A percentile compares a stretch with the other conserved stretches of the same genome.
Evolutionary conservation across 176 grass and related monocot genomes (phyloP).

Genomic region (Bolboschoenus planiculmis): DNA sequence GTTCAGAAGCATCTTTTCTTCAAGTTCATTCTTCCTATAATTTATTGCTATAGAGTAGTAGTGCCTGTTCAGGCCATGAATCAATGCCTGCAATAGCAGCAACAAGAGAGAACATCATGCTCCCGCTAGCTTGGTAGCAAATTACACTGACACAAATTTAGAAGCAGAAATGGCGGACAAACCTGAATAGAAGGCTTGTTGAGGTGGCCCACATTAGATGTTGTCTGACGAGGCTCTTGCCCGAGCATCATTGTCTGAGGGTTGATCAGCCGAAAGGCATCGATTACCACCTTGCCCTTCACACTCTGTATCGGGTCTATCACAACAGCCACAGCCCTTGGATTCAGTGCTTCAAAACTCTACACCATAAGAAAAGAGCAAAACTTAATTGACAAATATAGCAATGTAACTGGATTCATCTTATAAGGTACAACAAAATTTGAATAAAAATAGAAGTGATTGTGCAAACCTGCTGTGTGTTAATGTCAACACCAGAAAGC

Average conservation of each 20-base stretch:
- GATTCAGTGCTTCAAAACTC: slow-evolving; percentile 98
- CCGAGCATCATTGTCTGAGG: slow-evolving; percentile 99
- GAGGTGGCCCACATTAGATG: slow-evolving; percentile 96
- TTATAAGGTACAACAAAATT: neutral
- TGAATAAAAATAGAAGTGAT: neutral
- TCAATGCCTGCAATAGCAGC: slow-evolving; percentile 56
- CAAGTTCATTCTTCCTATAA: slow-evolving; percentile 96
- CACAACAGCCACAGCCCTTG: slow-evolving; percentile 93
- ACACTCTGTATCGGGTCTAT: slow-evolving; percentile 98
- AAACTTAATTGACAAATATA: neutral
- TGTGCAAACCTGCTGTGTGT: slow-evolving; percentile 77
- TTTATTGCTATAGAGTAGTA: slow-evolving; percentile 99
- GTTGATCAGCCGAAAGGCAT: slow-evolving; percentile 97
- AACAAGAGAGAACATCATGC: slow-evolving; percentile 3
- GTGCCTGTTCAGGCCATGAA: slow-evolving; percentile 92
- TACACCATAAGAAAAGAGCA: slow-evolving; percentile 32
- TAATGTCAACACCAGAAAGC: slow-evolving; percentile 96
- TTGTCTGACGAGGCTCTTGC: slow-evolving; percentile 91
- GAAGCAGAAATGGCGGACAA: neutral
- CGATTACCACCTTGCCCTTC: slow-evolving; percentile 97
- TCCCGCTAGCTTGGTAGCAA: neutral
- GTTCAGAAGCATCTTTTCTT: slow-evolving; percentile 95
- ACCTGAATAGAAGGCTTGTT: slow-evolving; percentile 99
- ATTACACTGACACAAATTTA: neutral
- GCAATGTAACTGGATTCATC: neutral